Conservation (phyloP, 495 filamentous ascomycete genomes). For the Penicillium riverlandense region DNA sequence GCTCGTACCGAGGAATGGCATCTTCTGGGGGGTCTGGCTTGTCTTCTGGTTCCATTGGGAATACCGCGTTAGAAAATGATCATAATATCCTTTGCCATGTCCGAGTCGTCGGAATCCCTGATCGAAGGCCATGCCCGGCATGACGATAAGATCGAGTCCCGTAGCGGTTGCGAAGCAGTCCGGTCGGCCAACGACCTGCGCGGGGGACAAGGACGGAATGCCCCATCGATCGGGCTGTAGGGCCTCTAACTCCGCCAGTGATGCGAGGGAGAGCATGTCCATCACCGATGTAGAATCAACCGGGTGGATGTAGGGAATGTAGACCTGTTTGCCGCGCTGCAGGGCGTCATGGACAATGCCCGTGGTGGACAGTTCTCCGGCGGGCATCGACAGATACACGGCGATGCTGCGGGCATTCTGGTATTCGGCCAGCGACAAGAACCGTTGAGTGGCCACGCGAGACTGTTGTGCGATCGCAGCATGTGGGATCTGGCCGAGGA, state of each 20-base stretch:
- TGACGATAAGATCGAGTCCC: conserved; percentile 74
- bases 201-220: conserved; percentile 68
- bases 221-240: conserved; percentile 80
- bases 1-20: conserved; percentile 59
- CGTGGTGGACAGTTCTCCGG: conserved; percentile 73
- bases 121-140: conserved; percentile 95
- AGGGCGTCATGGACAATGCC: conserved; percentile 76
- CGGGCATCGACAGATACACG: conserved; percentile 89
- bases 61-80: conserved; percentile 79
- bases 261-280: conserved; percentile 83
- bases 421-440: conserved; percentile 61
- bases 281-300: conserved; percentile 58
- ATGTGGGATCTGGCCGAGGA: conserved; percentile 47
- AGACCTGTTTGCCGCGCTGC: conserved; percentile 69
- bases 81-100: conserved; percentile 97
- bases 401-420: conserved; percentile 64
- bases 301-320: conserved; percentile 81
- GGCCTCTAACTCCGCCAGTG: conserved; percentile 65
- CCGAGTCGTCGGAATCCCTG: conserved; percentile 66
- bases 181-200: conserved; percentile 53
- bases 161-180: conserved; percentile 55
- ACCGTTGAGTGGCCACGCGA: conserved; percentile 43
- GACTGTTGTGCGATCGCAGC: conserved; percentile 60
- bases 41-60: conserved; percentile 24
- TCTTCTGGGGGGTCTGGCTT: conserved; percentile 17